Evolutionary conservation across 768 basidiomycete genomes (phyloP).

Genomic region (Russula sp.): DNA sequence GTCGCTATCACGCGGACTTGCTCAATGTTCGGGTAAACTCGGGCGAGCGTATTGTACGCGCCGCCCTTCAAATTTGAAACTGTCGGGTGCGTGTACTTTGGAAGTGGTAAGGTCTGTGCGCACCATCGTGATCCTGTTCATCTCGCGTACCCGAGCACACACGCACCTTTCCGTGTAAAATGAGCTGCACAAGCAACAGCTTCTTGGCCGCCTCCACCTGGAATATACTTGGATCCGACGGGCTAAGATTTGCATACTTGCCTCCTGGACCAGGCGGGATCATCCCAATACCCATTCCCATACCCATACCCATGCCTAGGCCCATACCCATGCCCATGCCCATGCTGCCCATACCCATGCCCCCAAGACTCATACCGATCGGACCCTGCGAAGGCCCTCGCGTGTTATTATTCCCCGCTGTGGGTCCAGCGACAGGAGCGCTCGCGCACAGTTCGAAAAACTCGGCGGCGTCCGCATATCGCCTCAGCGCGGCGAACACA

Average conservation of each 20-base stretch:
- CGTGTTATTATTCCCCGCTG: not conserved
- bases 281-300: slow-evolving; percentile 15
- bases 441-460: slow-evolving; percentile 76
- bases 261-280: slow-evolving; percentile 7
- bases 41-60: slow-evolving; percentile 58
- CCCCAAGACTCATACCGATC: slow-evolving; percentile 9
- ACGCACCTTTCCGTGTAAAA: slow-evolving; percentile 65
- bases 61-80: slow-evolving; percentile 62
- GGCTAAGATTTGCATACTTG: slow-evolving; percentile 12
- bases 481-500: slow-evolving; percentile 53
- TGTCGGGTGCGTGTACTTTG: slow-evolving; percentile 65
- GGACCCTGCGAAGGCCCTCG: slow-evolving; percentile 11
- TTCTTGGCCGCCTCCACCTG: slow-evolving; percentile 89
- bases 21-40: slow-evolving; percentile 56
- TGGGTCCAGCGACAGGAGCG: slow-evolving; percentile 27
- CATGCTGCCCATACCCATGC: slow-evolving; percentile 7
- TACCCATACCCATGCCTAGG: slow-evolving; percentile 14
- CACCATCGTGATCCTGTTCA: not conserved
- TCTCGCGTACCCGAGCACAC: not conserved
- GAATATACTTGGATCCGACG: slow-evolving; percentile 49
- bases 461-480: slow-evolving; percentile 65
- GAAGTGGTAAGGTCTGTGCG: slow-evolving; percentile 39
- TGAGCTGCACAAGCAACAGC: slow-evolving; percentile 69
- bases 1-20: slow-evolving; percentile 44
- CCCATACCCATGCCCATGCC: slow-evolving; percentile 1